A percentile compares a stretch with the other conserved stretches of the same genome.
Evolutionary conservation across 495 filamentous ascomycete species (phyloP).

Genomic region (Lophiostoma macrostomum): DNA sequence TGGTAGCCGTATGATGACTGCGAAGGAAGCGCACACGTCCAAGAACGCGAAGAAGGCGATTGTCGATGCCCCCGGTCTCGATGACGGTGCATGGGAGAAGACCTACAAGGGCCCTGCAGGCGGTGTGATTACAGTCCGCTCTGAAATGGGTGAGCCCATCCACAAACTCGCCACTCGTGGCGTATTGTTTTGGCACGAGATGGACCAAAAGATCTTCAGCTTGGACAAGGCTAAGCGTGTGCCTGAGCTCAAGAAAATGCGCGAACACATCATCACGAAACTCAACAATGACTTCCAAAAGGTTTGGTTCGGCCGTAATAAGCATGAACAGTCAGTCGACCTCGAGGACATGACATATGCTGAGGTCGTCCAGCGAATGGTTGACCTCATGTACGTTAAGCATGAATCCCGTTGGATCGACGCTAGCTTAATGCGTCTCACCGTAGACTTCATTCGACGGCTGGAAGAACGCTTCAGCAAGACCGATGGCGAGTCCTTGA

Average conservation of each 20-base stretch:
- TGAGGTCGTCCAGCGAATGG: conserved; percentile 90
- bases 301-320: conserved; percentile 95
- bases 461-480: conserved; percentile 85
- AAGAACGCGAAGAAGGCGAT: conserved; percentile 93
- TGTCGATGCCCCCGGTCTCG: conserved; percentile 80
- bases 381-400: conserved; percentile 93
- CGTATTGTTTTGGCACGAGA: conserved; percentile 94
- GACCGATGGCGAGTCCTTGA: conserved; percentile 65
- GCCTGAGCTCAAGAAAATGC: conserved; percentile 84
- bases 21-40: conserved; percentile 92
- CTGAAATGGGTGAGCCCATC: conserved; percentile 98
- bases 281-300: conserved; percentile 98
- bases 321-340: conserved; percentile 77
- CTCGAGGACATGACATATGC: conserved; percentile 98
- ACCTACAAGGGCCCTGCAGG: conserved; percentile 91
- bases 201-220: conserved; percentile 97
- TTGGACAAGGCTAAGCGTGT: conserved; percentile 92
- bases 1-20: conserved; percentile 89
- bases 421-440: conserved; percentile 71
- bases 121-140: conserved; percentile 93
- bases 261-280: conserved; percentile 94
- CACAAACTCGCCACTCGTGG: conserved; percentile 96
- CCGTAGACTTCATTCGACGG: conserved; percentile 91
- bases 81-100: conserved; percentile 90
- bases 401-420: conserved; percentile 96